phyloP scores from a whole-genome alignment of 441 rosid species.

The Mallotus repandus region DNA sequence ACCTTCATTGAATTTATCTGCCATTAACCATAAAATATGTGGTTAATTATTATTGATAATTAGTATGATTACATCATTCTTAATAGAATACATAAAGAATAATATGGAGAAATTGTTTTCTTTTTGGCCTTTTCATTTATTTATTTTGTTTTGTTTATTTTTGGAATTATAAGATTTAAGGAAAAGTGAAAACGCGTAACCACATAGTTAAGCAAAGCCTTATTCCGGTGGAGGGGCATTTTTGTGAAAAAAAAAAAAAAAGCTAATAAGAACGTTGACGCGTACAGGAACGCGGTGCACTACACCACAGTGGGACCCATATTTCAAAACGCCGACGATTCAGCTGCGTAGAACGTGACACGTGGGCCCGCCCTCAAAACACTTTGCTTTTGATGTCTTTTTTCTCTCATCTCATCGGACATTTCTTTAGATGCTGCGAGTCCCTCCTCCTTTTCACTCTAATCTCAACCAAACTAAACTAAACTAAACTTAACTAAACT shows the following conservation, averaged over 20 bases:
- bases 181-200: conserved; percentile 23
- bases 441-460: neutral
- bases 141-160: neutral
- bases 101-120: neutral
- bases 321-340: conserved; percentile 25
- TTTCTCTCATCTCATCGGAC: neutral
- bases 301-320: conserved; percentile 20
- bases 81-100: neutral
- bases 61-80: neutral
- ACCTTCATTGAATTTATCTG: too few relatives aligned
- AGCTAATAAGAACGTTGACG: neutral
- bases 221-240: conserved; percentile 20
- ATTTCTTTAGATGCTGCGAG: neutral
- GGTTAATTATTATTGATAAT: neutral
- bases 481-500: too few relatives aligned
- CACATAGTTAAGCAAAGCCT: neutral
- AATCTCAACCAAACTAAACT: too few relatives aligned
- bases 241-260: neutral
- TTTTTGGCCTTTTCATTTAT: neutral
- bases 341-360: conserved; percentile 42
- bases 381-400: conserved; percentile 18
- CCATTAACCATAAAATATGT: too few relatives aligned
- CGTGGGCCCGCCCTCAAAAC: conserved; percentile 34
- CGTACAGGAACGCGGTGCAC: conserved; percentile 28
- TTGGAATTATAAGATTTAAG: too few relatives aligned